Conservation (phyloP, 2,329 filamentous ascomycete genomes). For the Chrysoporthe puriensis region DNA sequence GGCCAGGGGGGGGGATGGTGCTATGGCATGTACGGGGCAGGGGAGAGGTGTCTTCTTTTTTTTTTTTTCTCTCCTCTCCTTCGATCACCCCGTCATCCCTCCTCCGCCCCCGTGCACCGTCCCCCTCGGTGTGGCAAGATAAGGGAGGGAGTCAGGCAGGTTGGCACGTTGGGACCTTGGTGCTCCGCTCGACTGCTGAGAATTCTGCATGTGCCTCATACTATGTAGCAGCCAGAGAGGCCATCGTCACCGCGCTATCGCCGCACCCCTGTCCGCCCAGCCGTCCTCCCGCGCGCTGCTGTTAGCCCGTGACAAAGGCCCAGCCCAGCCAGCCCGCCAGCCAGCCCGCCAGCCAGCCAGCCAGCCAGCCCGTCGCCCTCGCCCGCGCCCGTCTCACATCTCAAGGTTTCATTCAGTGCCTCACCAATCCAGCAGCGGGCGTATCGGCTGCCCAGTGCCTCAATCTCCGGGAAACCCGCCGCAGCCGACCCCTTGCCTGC, state of each 20-base stretch:
- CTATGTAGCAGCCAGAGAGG: neutral
- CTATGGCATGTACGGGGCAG: too few relatives aligned
- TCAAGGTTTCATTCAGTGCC: constrained; percentile 13
- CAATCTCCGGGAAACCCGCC: constrained; percentile 3
- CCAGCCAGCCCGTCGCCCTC: neutral
- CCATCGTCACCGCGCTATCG: constrained; percentile 10
- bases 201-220: constrained; percentile 14
- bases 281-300: neutral
- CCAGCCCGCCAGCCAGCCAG: too few relatives aligned
- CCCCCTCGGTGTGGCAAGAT: neutral
- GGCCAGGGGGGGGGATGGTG: too few relatives aligned
- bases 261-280: constrained; percentile 12
- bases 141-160: neutral
- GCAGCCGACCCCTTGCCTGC: neutral
- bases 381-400: neutral
- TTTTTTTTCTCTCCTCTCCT: neutral
- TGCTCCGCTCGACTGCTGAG: constrained; percentile 13
- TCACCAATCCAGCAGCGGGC: neutral
- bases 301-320: constrained; percentile 11
- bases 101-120: neutral
- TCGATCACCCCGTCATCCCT: neutral
- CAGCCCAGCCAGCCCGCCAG: too few relatives aligned
- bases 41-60: neutral
- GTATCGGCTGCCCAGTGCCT: neutral
- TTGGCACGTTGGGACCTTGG: neutral